Evolutionary conservation across 2,329 filamentous ascomycete genomes (phyloP).

Genomic region (Fusarium nygamai): DNA sequence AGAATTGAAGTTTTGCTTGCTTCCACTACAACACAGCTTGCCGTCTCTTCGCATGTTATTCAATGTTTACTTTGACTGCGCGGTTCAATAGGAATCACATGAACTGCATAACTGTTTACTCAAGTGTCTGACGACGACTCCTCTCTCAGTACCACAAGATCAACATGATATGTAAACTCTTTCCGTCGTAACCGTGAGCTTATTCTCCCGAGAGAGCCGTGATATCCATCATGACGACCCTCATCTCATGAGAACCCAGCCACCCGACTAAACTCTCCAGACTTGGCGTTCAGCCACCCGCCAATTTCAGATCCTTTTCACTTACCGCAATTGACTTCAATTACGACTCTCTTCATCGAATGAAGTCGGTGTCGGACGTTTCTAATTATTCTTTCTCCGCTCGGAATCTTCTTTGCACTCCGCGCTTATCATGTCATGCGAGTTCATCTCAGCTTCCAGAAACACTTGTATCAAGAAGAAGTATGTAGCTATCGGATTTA

Average conservation of each 20-base stretch:
- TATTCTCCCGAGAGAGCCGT: conserved; percentile 17
- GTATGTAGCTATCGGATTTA: conserved; percentile 31
- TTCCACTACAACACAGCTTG: not conserved
- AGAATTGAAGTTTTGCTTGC: not conserved
- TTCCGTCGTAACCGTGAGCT: conserved; percentile 12
- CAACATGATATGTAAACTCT: not conserved
- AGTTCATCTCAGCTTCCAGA: not conserved
- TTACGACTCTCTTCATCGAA: not conserved
- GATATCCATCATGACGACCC: conserved; percentile 26
- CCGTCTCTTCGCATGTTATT: not conserved
- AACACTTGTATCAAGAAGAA: conserved; percentile 12
- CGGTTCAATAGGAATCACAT: not conserved
- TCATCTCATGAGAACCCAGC: conserved; percentile 28
- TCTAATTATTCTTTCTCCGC: not conserved
- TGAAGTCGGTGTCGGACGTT: not conserved
- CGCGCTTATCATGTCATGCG: not conserved
- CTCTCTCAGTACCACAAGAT: not conserved
- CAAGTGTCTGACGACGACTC: not conserved
- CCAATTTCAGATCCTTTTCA: not conserved
- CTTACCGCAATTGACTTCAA: not conserved
- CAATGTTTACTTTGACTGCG: not conserved
- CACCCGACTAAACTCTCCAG: conserved; percentile 23
- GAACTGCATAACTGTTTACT: not conserved
- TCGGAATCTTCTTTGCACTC: not conserved
- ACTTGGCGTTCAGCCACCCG: conserved; percentile 22